These are phyloP conservation scores for Chalciporus piperatus DNA, from an alignment of 768 basidiomycete genomes.

Conservation along the genomic window DNA sequence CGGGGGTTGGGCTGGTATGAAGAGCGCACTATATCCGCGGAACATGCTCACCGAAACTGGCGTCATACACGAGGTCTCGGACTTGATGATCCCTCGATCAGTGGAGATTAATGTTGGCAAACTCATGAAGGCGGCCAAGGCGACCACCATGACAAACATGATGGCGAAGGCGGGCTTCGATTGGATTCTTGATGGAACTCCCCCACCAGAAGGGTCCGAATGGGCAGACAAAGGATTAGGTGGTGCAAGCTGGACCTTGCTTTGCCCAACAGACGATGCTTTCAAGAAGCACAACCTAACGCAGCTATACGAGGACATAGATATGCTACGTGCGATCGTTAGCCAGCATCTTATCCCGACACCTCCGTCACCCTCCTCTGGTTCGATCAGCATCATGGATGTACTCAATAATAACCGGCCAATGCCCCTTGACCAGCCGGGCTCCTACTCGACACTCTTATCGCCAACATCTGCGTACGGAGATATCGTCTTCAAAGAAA, in stretches of 20 bases:
- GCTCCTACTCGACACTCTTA: slow-evolving; percentile 76
- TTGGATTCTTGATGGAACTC: slow-evolving; percentile 87
- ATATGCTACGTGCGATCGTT: slow-evolving; percentile 57
- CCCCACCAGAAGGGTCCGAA: slow-evolving; percentile 65
- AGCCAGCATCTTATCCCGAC: slow-evolving; percentile 74
- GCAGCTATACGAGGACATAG: slow-evolving; percentile 54
- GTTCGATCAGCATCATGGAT: slow-evolving; percentile 27
- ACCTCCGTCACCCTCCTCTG: slow-evolving; percentile 21
- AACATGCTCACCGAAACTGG: slow-evolving; percentile 86
- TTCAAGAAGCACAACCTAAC: slow-evolving; percentile 88
- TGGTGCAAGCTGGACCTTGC: slow-evolving; percentile 74
- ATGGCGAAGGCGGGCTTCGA: slow-evolving; percentile 82
- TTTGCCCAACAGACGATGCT: slow-evolving; percentile 90
- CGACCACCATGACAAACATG: slow-evolving; percentile 83
- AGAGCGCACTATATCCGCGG: slow-evolving; percentile 51
- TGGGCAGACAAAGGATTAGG: slow-evolving; percentile 55
- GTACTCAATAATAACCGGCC: slow-evolving; percentile 68
- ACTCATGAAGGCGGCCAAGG: slow-evolving; percentile 84
- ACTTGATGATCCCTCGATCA: slow-evolving; percentile 82
- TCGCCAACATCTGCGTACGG: slow-evolving; percentile 68
- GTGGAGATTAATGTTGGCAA: slow-evolving; percentile 88
- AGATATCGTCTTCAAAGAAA: slow-evolving; percentile 73
- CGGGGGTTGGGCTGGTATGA: slow-evolving; percentile 78
- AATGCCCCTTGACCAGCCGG: slow-evolving; percentile 63
- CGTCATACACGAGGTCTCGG: slow-evolving; percentile 85